Conservation (phyloP, 2,329 filamentous ascomycete species). For the Neoscytalidium dimidiatum region DNA sequence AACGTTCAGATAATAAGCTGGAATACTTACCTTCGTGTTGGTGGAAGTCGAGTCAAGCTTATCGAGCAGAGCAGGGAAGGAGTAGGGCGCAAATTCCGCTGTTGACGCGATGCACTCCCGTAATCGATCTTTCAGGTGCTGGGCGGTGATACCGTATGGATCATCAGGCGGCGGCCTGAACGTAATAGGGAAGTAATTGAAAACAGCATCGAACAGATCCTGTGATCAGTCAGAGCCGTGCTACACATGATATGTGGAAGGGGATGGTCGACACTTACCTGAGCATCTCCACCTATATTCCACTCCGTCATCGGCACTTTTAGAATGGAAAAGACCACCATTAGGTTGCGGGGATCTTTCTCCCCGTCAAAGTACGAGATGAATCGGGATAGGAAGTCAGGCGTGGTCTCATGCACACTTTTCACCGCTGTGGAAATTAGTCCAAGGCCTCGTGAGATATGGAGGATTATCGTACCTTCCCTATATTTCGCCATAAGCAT, state of each 20-base stretch:
- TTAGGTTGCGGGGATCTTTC: conserved; percentile 69
- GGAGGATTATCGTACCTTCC: conserved; percentile 42
- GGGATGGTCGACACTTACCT: conserved; percentile 44
- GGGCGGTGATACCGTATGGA: conserved; percentile 68
- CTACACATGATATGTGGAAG: no score
- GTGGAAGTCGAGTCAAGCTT: conserved; percentile 69
- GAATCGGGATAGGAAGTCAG: conserved; percentile 61
- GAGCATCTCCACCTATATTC: conserved; percentile 61
- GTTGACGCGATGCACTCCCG: conserved; percentile 66
- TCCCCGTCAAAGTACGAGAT: conserved; percentile 68
- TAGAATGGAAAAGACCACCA: conserved; percentile 69
- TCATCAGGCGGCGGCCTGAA: conserved; percentile 70
- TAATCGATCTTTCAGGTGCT: conserved; percentile 66
- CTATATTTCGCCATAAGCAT: conserved; percentile 63
- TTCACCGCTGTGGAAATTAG: conserved; percentile 46
- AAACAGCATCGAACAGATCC: conserved; percentile 67
- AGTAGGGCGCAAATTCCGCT: conserved; percentile 63
- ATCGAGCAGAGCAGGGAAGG: conserved; percentile 67
- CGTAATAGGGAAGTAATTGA: conserved; percentile 73
- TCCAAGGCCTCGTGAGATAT: not conserved
- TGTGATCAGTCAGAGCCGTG: conserved; percentile 25
- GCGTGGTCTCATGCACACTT: conserved; percentile 53
- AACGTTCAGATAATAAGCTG: not conserved
- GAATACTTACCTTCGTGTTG: conserved; percentile 61
- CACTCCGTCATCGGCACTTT: conserved; percentile 69